Percentiles rank a stretch among this genome's conserved stretches.
phyloP scores from a whole-genome alignment of 2,329 filamentous ascomycete genomes.

The Pseudogymnoascus sp. region DNA sequence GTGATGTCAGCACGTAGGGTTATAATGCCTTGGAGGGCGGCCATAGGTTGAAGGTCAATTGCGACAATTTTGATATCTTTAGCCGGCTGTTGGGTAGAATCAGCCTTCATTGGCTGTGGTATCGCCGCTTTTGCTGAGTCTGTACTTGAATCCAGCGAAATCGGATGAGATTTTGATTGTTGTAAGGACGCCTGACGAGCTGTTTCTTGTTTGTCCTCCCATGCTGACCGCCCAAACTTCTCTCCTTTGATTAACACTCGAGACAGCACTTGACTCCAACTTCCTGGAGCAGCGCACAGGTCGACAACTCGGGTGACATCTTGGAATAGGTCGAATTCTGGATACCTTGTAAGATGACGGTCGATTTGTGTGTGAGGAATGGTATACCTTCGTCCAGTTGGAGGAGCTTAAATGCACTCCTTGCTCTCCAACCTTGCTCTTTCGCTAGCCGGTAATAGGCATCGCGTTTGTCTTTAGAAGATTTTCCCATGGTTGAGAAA shows the following conservation, averaged over 20 bases:
- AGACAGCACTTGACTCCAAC: constrained; percentile 95
- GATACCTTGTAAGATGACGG: neutral
- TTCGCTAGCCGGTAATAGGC: constrained; percentile 97
- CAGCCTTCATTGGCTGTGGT: constrained; percentile 24
- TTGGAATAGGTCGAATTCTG: constrained; percentile 90
- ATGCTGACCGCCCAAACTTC: constrained; percentile 75
- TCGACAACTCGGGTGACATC: constrained; percentile 90
- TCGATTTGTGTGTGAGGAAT: neutral
- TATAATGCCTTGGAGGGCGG: constrained; percentile 82
- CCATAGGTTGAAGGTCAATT: constrained; percentile 94
- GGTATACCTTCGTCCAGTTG: constrained; percentile 72
- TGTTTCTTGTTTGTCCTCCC: constrained; percentile 73
- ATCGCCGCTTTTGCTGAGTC: constrained; percentile 11
- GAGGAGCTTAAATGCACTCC: constrained; percentile 93
- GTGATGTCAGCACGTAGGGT: constrained; percentile 94
- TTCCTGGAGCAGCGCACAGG: constrained; percentile 88
- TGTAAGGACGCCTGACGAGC: constrained; percentile 52
- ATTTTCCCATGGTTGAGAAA: constrained; percentile 67
- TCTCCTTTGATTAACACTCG: constrained; percentile 89
- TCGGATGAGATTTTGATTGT: constrained; percentile 18
- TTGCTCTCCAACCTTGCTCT: constrained; percentile 95
- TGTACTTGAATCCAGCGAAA: constrained; percentile 14
- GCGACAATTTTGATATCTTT: constrained; percentile 86
- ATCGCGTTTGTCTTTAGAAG: constrained; percentile 97
- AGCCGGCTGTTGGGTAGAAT: constrained; percentile 35